Percentiles rank a stretch among this genome's conserved stretches.
phyloP scores from a whole-genome alignment of 2,329 filamentous ascomycete genomes.

The Fusarium sp. region DNA sequence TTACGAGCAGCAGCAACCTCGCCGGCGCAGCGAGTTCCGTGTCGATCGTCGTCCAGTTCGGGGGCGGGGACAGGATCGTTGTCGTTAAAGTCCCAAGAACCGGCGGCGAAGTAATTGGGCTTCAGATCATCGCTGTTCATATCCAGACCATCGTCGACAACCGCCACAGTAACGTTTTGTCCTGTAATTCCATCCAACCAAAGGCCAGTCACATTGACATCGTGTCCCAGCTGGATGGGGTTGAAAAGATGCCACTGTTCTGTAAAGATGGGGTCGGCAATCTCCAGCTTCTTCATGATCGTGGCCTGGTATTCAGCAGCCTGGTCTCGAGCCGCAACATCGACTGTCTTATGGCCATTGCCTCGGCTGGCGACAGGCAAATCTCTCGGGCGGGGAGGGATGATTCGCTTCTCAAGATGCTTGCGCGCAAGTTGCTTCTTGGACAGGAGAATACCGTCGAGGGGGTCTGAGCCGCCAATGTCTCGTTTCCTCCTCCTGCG shows the following conservation, averaged over 20 bases:
- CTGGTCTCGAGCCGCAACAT: slow-evolving; percentile 43
- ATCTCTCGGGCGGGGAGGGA: slow-evolving; percentile 54
- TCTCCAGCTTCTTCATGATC: slow-evolving; percentile 75
- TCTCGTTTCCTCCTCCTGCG: slow-evolving; percentile 72
- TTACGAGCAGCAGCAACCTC: slow-evolving; percentile 95
- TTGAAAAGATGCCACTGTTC: slow-evolving; percentile 98
- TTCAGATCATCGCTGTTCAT: slow-evolving; percentile 95
- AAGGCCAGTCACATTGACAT: slow-evolving; percentile 94
- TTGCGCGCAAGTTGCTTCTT: slow-evolving; percentile 75
- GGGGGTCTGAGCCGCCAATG: slow-evolving; percentile 63
- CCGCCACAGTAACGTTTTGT: slow-evolving; percentile 87
- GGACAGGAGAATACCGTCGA: slow-evolving; percentile 81
- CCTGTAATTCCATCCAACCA: slow-evolving; percentile 94
- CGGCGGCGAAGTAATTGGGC: slow-evolving; percentile 91
- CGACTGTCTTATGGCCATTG: neutral
- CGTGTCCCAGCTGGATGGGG: slow-evolving; percentile 81
- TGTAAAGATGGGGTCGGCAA: slow-evolving; percentile 89
- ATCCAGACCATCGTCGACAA: slow-evolving; percentile 95
- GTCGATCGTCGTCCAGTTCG: slow-evolving; percentile 83
- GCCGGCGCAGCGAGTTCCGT: slow-evolving; percentile 94
- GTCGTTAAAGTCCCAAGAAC: slow-evolving; percentile 98
- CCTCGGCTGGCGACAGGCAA: slow-evolving; percentile 20
- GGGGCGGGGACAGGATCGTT: slow-evolving; percentile 82
- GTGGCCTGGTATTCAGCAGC: slow-evolving; percentile 69
- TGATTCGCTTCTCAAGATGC: slow-evolving; percentile 65